Evolutionary conservation across 192 early-diverging fungal genomes (phyloP), one percentile per base, ranked within the genome.

Genomic region (Thamnidium elegans): DNA sequence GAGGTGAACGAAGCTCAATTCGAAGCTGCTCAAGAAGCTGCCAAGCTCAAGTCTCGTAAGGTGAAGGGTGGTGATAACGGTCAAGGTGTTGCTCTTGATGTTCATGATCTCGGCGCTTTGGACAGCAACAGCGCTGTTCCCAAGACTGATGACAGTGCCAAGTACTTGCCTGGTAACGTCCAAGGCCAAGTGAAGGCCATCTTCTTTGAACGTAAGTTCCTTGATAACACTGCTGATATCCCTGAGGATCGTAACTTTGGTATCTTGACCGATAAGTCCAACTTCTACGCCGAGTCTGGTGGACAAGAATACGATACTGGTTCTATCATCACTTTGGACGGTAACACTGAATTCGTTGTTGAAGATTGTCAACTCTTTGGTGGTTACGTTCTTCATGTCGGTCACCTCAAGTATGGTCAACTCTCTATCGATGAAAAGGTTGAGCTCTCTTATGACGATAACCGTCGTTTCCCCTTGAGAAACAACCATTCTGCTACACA

Each of bases 401-500:
- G 97, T 26, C 91, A 90, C 78, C 78, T 99, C 61, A 93, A 92
- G 77, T 94, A 93, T 71, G 97, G 97, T 31, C 67, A 81, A 5
- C 73, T 99, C 23, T 59, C 68, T 4, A 73, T 94, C 7, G 86
- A 84, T 30, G 83, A 92, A 66, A 62, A 80, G 21, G 89, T 97
- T 11, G 82, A 88, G 36, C 81, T 87, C 26, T 83, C 88, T 47
- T 97, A 94, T 78, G 92, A 99, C 65, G 93, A 92, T 71, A 81
- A 81, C 78, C 90, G 97, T 45, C 84, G 97, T 54, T 86, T 83
- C 81, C 93, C 94, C 10, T 77, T 97, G 65, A 85, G 92, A 71
- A 94, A 92, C 87, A 97, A 99, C 85, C 97, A 99, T 78, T 93
- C 95, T 55, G 89, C 83, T 32, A 99, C 97, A 2, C 97, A 99